phyloP scores from a whole-genome alignment of 306 rosid species.

The Glycine tomentella region DNA sequence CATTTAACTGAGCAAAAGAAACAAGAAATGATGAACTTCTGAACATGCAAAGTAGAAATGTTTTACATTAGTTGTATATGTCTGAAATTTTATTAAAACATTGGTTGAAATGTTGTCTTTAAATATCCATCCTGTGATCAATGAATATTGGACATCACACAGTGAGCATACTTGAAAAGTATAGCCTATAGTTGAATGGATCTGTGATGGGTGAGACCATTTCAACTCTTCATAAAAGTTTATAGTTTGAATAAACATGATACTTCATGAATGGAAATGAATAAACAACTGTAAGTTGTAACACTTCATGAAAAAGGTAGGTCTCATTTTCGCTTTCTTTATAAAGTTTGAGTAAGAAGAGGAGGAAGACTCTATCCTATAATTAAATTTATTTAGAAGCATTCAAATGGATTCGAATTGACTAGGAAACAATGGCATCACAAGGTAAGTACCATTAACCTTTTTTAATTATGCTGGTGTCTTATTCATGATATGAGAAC shows the following conservation, averaged over 20 bases:
- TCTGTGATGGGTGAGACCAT: neutral
- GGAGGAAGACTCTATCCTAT: neutral
- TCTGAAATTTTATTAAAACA: neutral
- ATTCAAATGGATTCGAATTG: neutral
- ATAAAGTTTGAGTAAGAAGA: neutral
- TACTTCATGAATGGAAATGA: neutral
- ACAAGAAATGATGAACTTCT: neutral
- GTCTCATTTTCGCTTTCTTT: neutral
- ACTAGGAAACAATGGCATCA: neutral
- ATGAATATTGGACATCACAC: neutral
- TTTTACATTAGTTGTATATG: neutral
- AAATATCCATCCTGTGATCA: neutral
- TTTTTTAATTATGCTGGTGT: neutral
- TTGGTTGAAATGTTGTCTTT: neutral
- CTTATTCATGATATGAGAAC: neutral
- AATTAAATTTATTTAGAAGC: neutral
- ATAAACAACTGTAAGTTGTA: neutral
- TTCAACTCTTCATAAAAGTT: neutral
- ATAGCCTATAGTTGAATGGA: neutral
- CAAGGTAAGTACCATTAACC: neutral
- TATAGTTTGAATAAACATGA: neutral
- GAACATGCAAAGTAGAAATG: slow-evolving; percentile 15
- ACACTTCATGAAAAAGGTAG: neutral
- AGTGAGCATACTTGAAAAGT: neutral
- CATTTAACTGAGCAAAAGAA: slow-evolving; percentile 4